A percentile compares a stretch with the other conserved stretches of the same genome.
Evolutionary conservation across 805 yeast genomes (phyloP).

Genomic region (Saturnispora zaruensis): DNA sequence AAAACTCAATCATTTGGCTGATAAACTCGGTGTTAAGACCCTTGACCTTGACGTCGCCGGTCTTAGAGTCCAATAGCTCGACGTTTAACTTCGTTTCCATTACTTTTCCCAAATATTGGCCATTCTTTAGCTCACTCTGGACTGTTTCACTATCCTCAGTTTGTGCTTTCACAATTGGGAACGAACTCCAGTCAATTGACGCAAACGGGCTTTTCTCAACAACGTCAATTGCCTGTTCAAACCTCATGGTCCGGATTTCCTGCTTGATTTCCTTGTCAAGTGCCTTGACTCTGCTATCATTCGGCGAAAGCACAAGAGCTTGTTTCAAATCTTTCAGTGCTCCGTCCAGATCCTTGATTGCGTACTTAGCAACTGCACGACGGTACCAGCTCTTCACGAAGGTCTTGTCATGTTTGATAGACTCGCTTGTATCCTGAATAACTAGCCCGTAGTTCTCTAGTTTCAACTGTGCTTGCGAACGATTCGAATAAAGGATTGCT

Average conservation of each 20-base stretch:
- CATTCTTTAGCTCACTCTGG: constrained; percentile 20
- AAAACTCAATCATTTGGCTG: constrained; percentile 54
- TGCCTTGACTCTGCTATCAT: constrained; percentile 57
- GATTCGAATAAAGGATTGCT: constrained; percentile 66
- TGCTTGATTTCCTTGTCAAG: constrained; percentile 55
- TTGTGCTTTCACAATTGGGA: constrained; percentile 43
- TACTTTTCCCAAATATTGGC: constrained; percentile 35
- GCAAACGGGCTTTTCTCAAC: constrained; percentile 48
- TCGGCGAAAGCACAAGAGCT: constrained; percentile 56
- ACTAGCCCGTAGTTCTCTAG: constrained; percentile 83
- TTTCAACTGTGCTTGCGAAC: constrained; percentile 86
- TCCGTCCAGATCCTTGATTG: constrained; percentile 64
- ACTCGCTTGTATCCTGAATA: constrained; percentile 63
- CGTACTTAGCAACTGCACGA: constrained; percentile 73
- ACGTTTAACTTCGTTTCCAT: constrained; percentile 47
- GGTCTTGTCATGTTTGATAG: constrained; percentile 56
- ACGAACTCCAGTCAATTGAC: constrained; percentile 37
- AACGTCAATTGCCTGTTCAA: constrained; percentile 78
- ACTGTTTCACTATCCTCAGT: constrained; percentile 30
- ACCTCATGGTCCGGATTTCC: constrained; percentile 63
- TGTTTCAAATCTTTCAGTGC: constrained; percentile 62
- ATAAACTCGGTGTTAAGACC: constrained; percentile 50
- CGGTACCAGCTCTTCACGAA: constrained; percentile 81
- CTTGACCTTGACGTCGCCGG: constrained; percentile 22
- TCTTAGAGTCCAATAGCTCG: constrained; percentile 26